Conservation (phyloP, 306 rosid genomes). For the Malus sieversii region DNA sequence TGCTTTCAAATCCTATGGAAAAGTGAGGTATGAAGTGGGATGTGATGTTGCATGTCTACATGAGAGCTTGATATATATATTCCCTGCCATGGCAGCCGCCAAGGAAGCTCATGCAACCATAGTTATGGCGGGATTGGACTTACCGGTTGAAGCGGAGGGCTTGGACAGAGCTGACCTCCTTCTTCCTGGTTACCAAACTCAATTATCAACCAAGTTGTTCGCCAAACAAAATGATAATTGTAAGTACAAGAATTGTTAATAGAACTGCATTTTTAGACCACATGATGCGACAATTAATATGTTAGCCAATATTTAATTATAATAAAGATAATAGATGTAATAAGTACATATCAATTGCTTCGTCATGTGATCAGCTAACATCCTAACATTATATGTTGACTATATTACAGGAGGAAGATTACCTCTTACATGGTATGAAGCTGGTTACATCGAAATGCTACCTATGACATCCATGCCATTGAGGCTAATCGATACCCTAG, state of each 20-base stretch:
- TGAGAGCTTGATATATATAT: not conserved
- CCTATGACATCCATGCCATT: slow-evolving; percentile 27
- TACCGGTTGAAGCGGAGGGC: slow-evolving; percentile 7
- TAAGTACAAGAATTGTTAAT: not conserved
- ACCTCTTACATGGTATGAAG: slow-evolving; percentile 29
- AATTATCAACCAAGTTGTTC: slow-evolving; percentile 11
- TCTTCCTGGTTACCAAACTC: slow-evolving; percentile 12
- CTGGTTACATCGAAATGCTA: slow-evolving; percentile 9
- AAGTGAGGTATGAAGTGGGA: slow-evolving; percentile 11
- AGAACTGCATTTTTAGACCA: not conserved
- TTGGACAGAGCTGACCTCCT: slow-evolving; percentile 1
- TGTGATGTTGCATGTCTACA: slow-evolving; percentile 2
- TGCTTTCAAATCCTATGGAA: slow-evolving; percentile 1
- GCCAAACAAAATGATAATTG: slow-evolving; percentile 7
- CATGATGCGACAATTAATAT: too few relatives aligned
- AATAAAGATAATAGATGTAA: too few relatives aligned
- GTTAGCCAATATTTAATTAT: not conserved
- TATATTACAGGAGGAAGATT: slow-evolving; percentile 25
- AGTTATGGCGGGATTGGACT: not conserved
- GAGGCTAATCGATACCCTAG: slow-evolving; percentile 15
- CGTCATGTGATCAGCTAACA: too few relatives aligned
- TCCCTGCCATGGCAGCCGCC: slow-evolving; percentile 4
- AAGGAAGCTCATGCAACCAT: slow-evolving; percentile 7
- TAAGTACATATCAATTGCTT: too few relatives aligned
- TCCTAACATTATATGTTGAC: too few relatives aligned